Evolutionary conservation across 2,329 filamentous ascomycete genomes (phyloP).

Genomic region (Aspergillus chevalieri): DNA sequence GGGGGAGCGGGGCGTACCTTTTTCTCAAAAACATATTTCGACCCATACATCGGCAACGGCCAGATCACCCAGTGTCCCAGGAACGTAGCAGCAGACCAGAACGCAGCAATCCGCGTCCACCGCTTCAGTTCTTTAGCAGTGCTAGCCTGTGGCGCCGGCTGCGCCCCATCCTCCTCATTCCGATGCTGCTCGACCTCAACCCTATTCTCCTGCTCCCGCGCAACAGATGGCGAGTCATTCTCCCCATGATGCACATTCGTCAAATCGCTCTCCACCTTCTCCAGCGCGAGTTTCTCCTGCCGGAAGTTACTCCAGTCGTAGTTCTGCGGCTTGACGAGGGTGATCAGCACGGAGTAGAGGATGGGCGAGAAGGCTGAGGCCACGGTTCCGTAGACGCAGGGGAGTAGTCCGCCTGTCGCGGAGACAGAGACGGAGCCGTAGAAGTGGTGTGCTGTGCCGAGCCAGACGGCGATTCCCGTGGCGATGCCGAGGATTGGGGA

Average conservation of each 20-base stretch:
- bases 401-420: constrained; percentile 45
- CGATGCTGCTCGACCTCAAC: no score
- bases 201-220: neutral
- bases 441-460: constrained; percentile 43
- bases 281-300: constrained; percentile 24
- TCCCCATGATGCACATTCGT: constrained; percentile 12
- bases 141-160: no score
- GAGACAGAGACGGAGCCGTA: constrained; percentile 45
- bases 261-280: constrained; percentile 19
- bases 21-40: constrained; percentile 45
- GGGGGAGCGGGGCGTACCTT: constrained; percentile 19
- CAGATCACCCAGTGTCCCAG: constrained; percentile 51
- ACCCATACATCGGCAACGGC: constrained; percentile 52
- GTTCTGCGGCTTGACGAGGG: constrained; percentile 39
- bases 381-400: constrained; percentile 50
- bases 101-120: constrained; percentile 43
- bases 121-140: constrained; percentile 35
- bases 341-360: constrained; percentile 45
- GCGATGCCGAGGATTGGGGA: constrained; percentile 47
- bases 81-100: constrained; percentile 47
- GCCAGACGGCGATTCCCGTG: constrained; percentile 50
- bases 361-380: constrained; percentile 50
- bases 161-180: neutral
- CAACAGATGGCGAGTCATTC: neutral
- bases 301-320: constrained; percentile 38